A percentile compares a stretch with the other conserved stretches of the same genome.
Conservation (phyloP, 352 stramenopile species). For the Blastocystis sp. region DNA sequence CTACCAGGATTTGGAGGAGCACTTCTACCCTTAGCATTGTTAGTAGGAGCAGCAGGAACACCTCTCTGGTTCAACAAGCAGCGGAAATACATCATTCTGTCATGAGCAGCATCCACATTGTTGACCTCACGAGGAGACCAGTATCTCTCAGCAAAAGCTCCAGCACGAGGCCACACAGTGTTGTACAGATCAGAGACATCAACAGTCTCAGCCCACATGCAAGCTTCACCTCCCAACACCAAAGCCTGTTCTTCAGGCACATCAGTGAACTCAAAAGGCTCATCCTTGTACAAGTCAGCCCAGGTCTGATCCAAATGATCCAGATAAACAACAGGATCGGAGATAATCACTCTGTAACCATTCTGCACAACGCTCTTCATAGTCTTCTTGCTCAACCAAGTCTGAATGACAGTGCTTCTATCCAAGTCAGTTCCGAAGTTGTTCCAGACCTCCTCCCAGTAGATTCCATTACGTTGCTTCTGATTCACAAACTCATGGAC, state of each 20-base stretch:
- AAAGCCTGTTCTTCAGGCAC: constrained; percentile 49
- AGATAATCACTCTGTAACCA: constrained; percentile 65
- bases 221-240: constrained; percentile 69
- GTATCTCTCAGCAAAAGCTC: constrained; percentile 55
- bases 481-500: constrained; percentile 63
- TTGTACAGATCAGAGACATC: constrained; percentile 58
- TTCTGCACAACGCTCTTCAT: constrained; percentile 55
- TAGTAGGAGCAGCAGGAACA: constrained; percentile 22
- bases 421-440: constrained; percentile 65
- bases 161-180: constrained; percentile 60
- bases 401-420: constrained; percentile 66
- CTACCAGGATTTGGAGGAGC: constrained; percentile 34
- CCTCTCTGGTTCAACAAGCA: constrained; percentile 58
- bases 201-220: constrained; percentile 61
- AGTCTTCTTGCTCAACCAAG: constrained; percentile 65
- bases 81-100: constrained; percentile 44
- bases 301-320: constrained; percentile 68
- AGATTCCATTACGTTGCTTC: constrained; percentile 61
- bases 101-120: constrained; percentile 60
- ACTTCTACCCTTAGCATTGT: constrained; percentile 28
- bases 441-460: constrained; percentile 70
- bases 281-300: constrained; percentile 67
- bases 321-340: constrained; percentile 68
- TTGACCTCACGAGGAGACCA: constrained; percentile 57
- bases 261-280: constrained; percentile 66